Percentiles rank a stretch among this genome's conserved stretches.
Evolutionary conservation across 345 rosid species (phyloP).

Genomic region (Gossypium stocksii): DNA sequence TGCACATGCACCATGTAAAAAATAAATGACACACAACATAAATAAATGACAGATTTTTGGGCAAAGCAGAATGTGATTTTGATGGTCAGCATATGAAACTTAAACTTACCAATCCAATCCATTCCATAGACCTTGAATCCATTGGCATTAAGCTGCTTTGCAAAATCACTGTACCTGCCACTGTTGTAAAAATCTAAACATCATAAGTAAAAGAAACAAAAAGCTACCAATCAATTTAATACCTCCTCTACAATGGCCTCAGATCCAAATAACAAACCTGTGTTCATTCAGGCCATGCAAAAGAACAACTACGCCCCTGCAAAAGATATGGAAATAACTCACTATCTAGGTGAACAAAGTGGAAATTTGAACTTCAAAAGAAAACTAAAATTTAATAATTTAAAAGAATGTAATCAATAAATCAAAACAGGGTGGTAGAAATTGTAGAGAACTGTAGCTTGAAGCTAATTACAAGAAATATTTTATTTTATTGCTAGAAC

Average conservation of each 20-base stretch:
- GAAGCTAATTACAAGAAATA: too few species aligned
- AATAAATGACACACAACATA: neutral
- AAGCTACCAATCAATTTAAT: neutral
- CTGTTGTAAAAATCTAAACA: slow-evolving; percentile 30
- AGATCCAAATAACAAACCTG: slow-evolving; percentile 44
- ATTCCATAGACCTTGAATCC: slow-evolving; percentile 90
- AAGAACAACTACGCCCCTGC: slow-evolving; percentile 78
- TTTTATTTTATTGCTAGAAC: too few species aligned
- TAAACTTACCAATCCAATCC: slow-evolving; percentile 86
- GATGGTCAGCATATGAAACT: neutral
- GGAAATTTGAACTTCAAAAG: neutral
- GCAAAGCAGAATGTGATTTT: neutral
- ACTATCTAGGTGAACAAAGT: neutral
- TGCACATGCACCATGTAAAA: neutral
- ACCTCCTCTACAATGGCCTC: neutral
- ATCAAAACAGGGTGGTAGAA: too few species aligned
- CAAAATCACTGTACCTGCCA: slow-evolving; percentile 80
- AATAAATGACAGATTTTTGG: neutral
- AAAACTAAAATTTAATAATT: neutral
- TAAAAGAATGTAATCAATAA: too few species aligned
- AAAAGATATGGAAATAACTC: neutral
- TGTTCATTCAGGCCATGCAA: slow-evolving; percentile 93
- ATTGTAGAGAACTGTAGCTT: too few species aligned
- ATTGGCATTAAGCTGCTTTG: slow-evolving; percentile 72
- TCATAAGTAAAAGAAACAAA: neutral